Base-by-base conservation (phyloP, 2,329 filamentous ascomycete species). In the Cercospora sp. region DNA sequence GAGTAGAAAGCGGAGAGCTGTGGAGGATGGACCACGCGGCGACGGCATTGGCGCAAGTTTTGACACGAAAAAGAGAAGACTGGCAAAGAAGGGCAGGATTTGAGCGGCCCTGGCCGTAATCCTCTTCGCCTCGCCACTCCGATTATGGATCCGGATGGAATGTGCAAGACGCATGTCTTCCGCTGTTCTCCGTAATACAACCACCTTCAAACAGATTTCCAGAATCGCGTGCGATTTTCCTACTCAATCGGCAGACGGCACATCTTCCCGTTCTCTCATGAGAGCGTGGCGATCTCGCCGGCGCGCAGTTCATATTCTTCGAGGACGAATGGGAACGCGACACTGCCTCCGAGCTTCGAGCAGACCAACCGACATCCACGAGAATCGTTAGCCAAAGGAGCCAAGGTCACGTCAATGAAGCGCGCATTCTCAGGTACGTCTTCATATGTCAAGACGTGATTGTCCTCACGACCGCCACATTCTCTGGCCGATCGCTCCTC, bases 1-100 rank as follows among this genome's bases (percentile, higher is more conserved):
- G 85, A 96, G 93, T 79, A 86, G 94, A 71, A 97, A 97, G 85
- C 87, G 94, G 73, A 87, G 93, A 73, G 83, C 87, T 28, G 82
- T 83, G 24, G 90, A 94, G 21, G 93, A 96, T 79, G 89, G 91
- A 0, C 89, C 88, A 30, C 89, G 87, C 77, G 90, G 84, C 7
- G 82, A 82, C 6, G 86, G 88, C 67, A 88, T 93, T 76, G 94
- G 94, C 26, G 90, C 93, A 67, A 85, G 86, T 51, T 93, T 91
- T 77, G 88, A 88, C 75, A 92, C 92, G 82, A 87, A 86, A 79
- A 83, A 89, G 75, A 90, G 88, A 82, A 80, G 77, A 63, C 63
- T 75, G 72, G 71, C 72, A 67, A 78, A 81, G 76, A 82, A 82
- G 74, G 77, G 77, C 65, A 78, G 79, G 69, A 80, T 74, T 65